Percentiles rank a stretch among this genome's conserved stretches.
These are phyloP conservation scores for Chrysosporium keratinophilum DNA, from an alignment of 2,329 filamentous ascomycete genomes.

Conservation along the genomic window DNA sequence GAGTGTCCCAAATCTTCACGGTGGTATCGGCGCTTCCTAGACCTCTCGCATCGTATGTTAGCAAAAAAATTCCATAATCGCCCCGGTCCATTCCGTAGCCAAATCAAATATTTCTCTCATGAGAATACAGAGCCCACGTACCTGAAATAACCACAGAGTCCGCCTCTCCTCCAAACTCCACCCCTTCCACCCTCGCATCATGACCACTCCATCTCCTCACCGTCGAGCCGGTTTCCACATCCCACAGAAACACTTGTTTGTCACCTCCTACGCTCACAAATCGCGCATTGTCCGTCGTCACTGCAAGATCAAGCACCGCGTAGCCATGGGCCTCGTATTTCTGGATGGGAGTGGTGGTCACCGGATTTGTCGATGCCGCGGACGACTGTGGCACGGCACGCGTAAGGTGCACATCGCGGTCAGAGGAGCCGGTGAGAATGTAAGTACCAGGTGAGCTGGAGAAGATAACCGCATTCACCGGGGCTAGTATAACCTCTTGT, in stretches of 20 bases:
- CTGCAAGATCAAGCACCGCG: slow-evolving; percentile 71
- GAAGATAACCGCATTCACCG: slow-evolving; percentile 62
- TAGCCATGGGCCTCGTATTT: slow-evolving; percentile 86
- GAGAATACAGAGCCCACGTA: slow-evolving; percentile 24
- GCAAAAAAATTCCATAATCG: background rate
- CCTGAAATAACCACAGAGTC: slow-evolving; percentile 62
- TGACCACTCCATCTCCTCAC: slow-evolving; percentile 65
- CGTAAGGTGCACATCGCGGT: slow-evolving; percentile 76
- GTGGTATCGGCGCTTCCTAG: slow-evolving; percentile 36
- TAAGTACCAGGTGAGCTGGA: slow-evolving; percentile 63
- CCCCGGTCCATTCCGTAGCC: background rate
- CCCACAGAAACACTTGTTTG: slow-evolving; percentile 86
- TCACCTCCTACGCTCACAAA: slow-evolving; percentile 88
- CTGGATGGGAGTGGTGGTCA: slow-evolving; percentile 56
- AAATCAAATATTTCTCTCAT: background rate
- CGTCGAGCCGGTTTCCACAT: slow-evolving; percentile 71
- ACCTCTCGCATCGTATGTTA: background rate
- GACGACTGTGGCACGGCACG: slow-evolving; percentile 46
- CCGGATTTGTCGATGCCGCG: slow-evolving; percentile 28
- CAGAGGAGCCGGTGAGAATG: slow-evolving; percentile 74
- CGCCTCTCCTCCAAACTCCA: slow-evolving; percentile 64
- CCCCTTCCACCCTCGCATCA: slow-evolving; percentile 63
- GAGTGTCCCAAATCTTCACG: slow-evolving; percentile 35
- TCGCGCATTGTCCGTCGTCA: slow-evolving; percentile 63
- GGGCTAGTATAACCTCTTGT: slow-evolving; percentile 40